Evolutionary conservation across 805 yeast genomes (phyloP).

Genomic region (Candida railenensis): DNA sequence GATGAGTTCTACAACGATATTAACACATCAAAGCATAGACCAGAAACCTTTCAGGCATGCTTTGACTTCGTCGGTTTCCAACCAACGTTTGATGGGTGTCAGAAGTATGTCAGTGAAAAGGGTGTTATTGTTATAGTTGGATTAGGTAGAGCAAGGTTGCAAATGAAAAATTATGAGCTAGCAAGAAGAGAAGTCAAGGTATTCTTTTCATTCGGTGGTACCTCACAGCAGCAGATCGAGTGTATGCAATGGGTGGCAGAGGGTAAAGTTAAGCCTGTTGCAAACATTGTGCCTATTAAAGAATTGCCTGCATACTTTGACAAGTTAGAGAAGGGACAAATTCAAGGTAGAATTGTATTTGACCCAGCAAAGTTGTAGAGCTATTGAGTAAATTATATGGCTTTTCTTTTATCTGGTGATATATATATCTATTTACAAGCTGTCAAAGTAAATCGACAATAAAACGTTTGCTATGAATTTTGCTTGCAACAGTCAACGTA

Average conservation of each 20-base stretch:
- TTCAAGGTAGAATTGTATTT: conserved; percentile 45
- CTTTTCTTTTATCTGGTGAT: too few species aligned
- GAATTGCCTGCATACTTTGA: conserved; percentile 36
- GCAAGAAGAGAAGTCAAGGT: conserved; percentile 42
- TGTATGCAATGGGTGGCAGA: conserved; percentile 39
- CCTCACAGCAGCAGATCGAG: conserved; percentile 41
- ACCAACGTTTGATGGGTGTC: conserved; percentile 25
- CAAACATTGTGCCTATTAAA: conserved; percentile 26
- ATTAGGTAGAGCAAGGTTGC: conserved; percentile 33
- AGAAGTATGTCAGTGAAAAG: conserved; percentile 26
- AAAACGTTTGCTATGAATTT: too few species aligned
- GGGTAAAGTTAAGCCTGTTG: conserved; percentile 40
- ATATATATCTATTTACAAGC: too few species aligned
- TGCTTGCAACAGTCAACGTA: too few species aligned
- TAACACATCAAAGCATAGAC: conserved; percentile 20
- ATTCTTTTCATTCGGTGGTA: conserved; percentile 45
- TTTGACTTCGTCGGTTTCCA: conserved; percentile 41
- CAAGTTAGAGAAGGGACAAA: conserved; percentile 34
- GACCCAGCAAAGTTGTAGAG: conserved; percentile 15
- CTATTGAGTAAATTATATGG: neutral
- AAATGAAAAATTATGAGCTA: conserved; percentile 30
- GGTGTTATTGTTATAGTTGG: conserved; percentile 47
- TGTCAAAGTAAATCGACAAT: too few species aligned
- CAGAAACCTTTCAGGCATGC: conserved; percentile 36
- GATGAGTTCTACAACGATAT: conserved; percentile 37